Conservation (phyloP, 257 asterid genomes). For the Capsicum baccatum region DNA sequence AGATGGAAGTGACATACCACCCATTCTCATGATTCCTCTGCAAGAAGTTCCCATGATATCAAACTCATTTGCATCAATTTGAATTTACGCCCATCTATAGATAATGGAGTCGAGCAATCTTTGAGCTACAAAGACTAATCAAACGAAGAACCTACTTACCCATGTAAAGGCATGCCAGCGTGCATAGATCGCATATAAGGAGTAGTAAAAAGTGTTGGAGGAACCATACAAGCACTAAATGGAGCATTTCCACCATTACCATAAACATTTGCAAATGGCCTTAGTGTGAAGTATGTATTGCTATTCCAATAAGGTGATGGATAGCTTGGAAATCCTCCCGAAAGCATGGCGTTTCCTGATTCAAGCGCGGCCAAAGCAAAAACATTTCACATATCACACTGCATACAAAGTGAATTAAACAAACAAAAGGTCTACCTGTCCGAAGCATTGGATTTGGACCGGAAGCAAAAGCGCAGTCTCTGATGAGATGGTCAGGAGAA, state of each 20-base stretch:
- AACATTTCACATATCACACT: slow-evolving; percentile 6
- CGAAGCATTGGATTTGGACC: slow-evolving; percentile 60
- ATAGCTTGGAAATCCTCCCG: slow-evolving; percentile 67
- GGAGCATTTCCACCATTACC: slow-evolving; percentile 65
- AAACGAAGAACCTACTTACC: slow-evolving; percentile 48
- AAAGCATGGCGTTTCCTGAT: slow-evolving; percentile 58
- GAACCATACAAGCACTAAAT: slow-evolving; percentile 62
- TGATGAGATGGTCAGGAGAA: slow-evolving; percentile 83
- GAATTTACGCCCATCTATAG: not conserved
- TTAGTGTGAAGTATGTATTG: slow-evolving; percentile 49
- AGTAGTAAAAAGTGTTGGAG: slow-evolving; percentile 54
- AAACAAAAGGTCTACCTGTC: slow-evolving; percentile 53
- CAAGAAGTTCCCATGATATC: slow-evolving; percentile 36
- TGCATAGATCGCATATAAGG: slow-evolving; percentile 50
- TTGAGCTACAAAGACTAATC: slow-evolving; percentile 5
- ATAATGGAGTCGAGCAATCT: not conserved
- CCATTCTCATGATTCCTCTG: slow-evolving; percentile 61
- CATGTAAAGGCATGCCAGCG: slow-evolving; percentile 47
- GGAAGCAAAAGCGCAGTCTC: slow-evolving; percentile 69
- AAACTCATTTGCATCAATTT: slow-evolving; percentile 24
- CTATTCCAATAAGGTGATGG: slow-evolving; percentile 71
- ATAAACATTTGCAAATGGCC: slow-evolving; percentile 54
- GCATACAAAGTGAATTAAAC: not conserved
- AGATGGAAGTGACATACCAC: slow-evolving; percentile 51
- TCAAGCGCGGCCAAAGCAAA: slow-evolving; percentile 18